Evolutionary conservation across 371 early-diverging fungal genomes (phyloP), one percentile per base, ranked within the genome.

Genomic region (Mucor plumbeus): DNA sequence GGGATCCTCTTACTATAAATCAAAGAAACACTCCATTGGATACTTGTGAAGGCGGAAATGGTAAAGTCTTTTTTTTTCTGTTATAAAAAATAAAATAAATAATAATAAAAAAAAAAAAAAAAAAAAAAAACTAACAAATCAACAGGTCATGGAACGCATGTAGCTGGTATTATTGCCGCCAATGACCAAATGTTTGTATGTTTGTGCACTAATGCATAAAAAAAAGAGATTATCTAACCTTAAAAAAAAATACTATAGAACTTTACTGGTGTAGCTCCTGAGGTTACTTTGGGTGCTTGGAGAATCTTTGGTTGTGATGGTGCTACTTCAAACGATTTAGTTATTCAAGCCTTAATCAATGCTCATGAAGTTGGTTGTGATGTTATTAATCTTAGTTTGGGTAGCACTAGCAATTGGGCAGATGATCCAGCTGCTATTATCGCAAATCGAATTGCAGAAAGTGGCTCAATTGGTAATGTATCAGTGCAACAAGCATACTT

Each of bases 341-440:
- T 95, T 5, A 81, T 91, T 31, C 75, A 83, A 38, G 95, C 90
- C 4, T 73, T 94, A 70, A 78, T 85, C 40, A 71, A 65, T 44
- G 94, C 94, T 0, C 82, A 81, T 66, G 91, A 81, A 63, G 79
- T 80, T 36, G 77, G 79, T 17, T 82, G 79, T 70, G 83, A 91
- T 44, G 69, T 92, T 19, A 88, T 92, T 63, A 92, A 88, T 74
- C 79, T 94, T 65, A 91, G 91, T 65, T 69, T 94, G 50, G 95
- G 95, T 35, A 83, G 82, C 7, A 78, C 83, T 14, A 82, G 83
- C 64, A 83, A 78, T 44, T 92, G 88, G 87, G 69, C 74, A 54
- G 82, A 87, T 38, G 83, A 85, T 66, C 78, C 87, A 11, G 71
- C 81, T 14, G 75, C 90, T 0, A 70, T 78, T 7, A 80, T 86